Base-by-base conservation (phyloP, 306 rosid species). In the Sphenostylis stenocarpa region DNA sequence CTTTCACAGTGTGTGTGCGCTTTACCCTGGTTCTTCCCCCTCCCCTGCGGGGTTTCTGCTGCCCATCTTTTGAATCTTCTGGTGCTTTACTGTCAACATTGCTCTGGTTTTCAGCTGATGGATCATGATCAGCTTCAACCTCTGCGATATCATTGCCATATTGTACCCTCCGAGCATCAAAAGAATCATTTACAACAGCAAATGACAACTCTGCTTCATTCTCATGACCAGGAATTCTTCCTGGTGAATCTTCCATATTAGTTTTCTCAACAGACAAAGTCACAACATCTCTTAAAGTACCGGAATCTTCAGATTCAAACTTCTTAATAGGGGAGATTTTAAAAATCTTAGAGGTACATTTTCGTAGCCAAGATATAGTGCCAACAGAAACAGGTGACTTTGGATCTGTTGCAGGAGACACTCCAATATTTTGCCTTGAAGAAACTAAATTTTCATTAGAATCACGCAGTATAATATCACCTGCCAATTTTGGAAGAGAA, bases 301-400 rank as follows among this genome's bases (percentile, higher is more conserved):
- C 83, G 52, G 77, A 53, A 72, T 84, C 86, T 73, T 84, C 84
- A 71, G 86, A 80, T 72, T 86, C 90, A 0, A 62, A 65, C 79
- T 85, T 90, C 53, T 47, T 90, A 39, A 85, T 84, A 0, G 98
- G 96, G 26, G 98, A 92, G 64, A 90, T 72, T 52, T 77, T 95
- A 62, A 95, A 88, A 60, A 95, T 88, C 90, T 89, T 94, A 17
- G 98, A 77, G 51, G 97, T 92, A 85, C 98, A 92, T 80, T 92
- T 92, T 17, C 93, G 97, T 36, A 95, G 73, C 97, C 97, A 95
- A 73, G 96, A 92, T 57, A 94, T 71, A 19, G 93, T 90, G 43
- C 91, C 94, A 63, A 86, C 96, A 85, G 93, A 86, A 62, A 75
- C 79, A 7, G 89, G 93, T 70, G 95, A 86, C 77, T 67, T 87